Conservation (phyloP, 2,329 filamentous ascomycete species). For the Ophiostoma ulmi region DNA sequence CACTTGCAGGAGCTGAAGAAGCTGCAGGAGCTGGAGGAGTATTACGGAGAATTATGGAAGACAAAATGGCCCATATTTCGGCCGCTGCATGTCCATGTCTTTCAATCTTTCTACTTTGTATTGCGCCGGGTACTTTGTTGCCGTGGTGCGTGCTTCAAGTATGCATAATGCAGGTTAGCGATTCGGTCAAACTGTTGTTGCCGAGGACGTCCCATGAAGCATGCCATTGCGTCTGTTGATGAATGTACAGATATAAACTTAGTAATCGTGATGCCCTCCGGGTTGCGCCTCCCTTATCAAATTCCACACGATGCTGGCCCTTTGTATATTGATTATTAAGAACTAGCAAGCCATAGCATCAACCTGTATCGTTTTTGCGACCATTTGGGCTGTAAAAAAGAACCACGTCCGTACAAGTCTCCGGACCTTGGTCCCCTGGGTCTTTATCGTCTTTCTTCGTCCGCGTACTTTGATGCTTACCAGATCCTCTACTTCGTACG, state of each 20-base stretch:
- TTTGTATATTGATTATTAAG: background rate
- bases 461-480: background rate
- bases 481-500: background rate
- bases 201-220: too few species aligned
- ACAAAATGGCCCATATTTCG: background rate
- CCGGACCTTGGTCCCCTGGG: background rate
- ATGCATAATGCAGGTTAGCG: too few species aligned
- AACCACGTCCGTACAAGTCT: background rate
- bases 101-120: background rate
- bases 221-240: too few species aligned
- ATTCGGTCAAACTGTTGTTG: too few species aligned
- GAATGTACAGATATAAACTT: background rate
- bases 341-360: background rate
- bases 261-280: background rate
- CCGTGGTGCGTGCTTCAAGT: background rate
- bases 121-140: background rate
- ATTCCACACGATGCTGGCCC: background rate
- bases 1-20: background rate
- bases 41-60: background rate
- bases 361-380: background rate
- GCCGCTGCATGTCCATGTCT: constrained; percentile 7
- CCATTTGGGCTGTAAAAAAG: background rate
- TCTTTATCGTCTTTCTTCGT: background rate
- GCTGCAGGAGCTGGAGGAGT: background rate
- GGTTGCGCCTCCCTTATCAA: background rate